These are phyloP conservation scores for Ulvella scutata DNA, from an alignment of 139 green algal genomes.

Conservation along the genomic window DNA sequence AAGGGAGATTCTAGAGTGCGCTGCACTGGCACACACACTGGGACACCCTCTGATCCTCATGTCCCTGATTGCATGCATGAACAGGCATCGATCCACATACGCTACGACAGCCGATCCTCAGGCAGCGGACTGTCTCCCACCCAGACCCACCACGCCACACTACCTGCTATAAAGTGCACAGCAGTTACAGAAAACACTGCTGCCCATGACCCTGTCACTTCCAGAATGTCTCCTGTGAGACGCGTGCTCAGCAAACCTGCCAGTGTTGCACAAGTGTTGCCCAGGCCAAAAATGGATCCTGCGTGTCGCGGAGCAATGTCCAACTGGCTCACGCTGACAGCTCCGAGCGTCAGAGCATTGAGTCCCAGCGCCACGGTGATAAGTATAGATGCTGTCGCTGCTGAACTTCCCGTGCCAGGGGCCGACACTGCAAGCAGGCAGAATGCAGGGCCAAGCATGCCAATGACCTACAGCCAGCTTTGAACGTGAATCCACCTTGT, in stretches of 20 bases:
- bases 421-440: slow-evolving; percentile 46
- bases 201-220: slow-evolving; percentile 40
- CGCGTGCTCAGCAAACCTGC: slow-evolving; percentile 34
- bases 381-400: slow-evolving; percentile 25
- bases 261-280: slow-evolving; percentile 57
- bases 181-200: slow-evolving; percentile 58
- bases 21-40: no score
- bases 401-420: slow-evolving; percentile 22
- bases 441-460: slow-evolving; percentile 56
- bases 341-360: slow-evolving; percentile 50
- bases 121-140: slow-evolving; percentile 27
- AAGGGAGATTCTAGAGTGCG: no score
- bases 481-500: no score
- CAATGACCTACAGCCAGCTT: slow-evolving; percentile 27
- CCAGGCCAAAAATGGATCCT: slow-evolving; percentile 47
- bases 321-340: slow-evolving; percentile 50
- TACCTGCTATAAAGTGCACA: slow-evolving; percentile 41
- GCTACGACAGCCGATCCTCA: no score
- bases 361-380: slow-evolving; percentile 54
- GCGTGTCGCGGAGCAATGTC: slow-evolving; percentile 58
- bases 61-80: no score
- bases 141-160: slow-evolving; percentile 36
- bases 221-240: slow-evolving; percentile 3
- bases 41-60: no score
- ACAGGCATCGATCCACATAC: no score